Evolutionary conservation across 139 green algal genomes (phyloP), one percentile per base, ranked within the genome.

Genomic region (Chlorella sp.): DNA sequence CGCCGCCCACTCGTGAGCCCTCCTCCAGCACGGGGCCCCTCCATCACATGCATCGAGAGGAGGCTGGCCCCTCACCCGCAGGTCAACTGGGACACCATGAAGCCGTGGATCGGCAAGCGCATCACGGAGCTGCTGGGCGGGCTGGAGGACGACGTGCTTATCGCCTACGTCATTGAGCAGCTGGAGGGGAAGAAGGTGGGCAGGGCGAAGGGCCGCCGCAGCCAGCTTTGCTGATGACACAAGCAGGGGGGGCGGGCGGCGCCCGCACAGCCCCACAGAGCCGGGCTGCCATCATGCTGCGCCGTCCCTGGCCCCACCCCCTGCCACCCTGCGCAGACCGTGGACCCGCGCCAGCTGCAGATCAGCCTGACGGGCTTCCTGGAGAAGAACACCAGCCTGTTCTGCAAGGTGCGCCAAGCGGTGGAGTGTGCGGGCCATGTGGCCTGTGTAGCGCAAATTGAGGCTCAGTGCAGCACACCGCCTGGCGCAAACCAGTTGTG

Each of bases 81-180:
- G 51, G 51, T 60, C 51, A 96, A 98, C 64, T 95, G 97, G 94
- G 91, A 94, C 18, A 91, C 96, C 17, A 98, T 99, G 87, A 95
- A 96, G 80, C 92, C 94, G 41, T 99, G 97, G 97, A 96, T 98
- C 20, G 92, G 92, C 12, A 96, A 95, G 74, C 89, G 97, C 2
- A 91, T 99, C 2, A 99, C 96, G 2, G 94, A 99, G 91, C 86
- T 99, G 41, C 89, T 99, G 71, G 93, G 94, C 30, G 92, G 93
- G 15, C 81, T 98, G 51, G 97, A 99, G 88, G 97, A 99, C 87
- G 97, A 99, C 39, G 95, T 99, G 36, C 89, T 99, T 4, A 97
- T 98, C 39, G 90, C 86, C 62, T 97, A 98, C 84, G 94, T 99
- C n/a, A 95, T 95, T 79, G 96, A 96, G 81, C 88, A 95, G 60